phyloP scores from a whole-genome alignment of 257 asterid species.

The Fraxinus excelsior region DNA sequence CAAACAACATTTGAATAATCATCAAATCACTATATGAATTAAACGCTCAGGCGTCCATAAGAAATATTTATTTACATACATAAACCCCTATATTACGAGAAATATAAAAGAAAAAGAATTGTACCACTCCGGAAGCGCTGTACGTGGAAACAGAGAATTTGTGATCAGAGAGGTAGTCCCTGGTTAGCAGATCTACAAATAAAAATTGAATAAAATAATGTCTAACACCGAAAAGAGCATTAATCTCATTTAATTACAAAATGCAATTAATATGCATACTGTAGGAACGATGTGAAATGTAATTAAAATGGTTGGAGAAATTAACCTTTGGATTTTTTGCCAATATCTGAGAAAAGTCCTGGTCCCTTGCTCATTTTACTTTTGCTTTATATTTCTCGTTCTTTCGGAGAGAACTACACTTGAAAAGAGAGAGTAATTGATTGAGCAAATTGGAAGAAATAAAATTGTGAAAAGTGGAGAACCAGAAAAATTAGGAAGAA shows the following conservation, averaged over 20 bases:
- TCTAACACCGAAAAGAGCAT: background rate
- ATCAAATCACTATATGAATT: background rate
- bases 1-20: background rate
- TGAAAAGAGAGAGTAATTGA: background rate
- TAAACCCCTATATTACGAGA: background rate
- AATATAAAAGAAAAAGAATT: background rate
- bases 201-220: slow-evolving; percentile 6
- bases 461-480: background rate
- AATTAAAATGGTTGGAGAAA: background rate
- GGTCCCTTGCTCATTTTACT: slow-evolving; percentile 66
- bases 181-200: slow-evolving; percentile 81
- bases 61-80: background rate
- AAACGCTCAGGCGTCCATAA: background rate
- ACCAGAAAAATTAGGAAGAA: background rate
- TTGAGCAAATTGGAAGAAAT: background rate
- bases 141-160: slow-evolving; percentile 72
- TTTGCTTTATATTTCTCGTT: background rate
- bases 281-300: background rate
- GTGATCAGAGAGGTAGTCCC: slow-evolving; percentile 86
- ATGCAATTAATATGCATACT: background rate
- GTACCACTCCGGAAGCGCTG: slow-evolving; percentile 88
- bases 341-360: slow-evolving; percentile 64
- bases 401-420: background rate
- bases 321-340: slow-evolving; percentile 67
- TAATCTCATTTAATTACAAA: no score